Percentiles rank a stretch among this genome's conserved stretches.
These are phyloP conservation scores for Debaryomycetaceae sp. DNA, from an alignment of 1,139 yeast genomes.

Conservation along the genomic window DNA sequence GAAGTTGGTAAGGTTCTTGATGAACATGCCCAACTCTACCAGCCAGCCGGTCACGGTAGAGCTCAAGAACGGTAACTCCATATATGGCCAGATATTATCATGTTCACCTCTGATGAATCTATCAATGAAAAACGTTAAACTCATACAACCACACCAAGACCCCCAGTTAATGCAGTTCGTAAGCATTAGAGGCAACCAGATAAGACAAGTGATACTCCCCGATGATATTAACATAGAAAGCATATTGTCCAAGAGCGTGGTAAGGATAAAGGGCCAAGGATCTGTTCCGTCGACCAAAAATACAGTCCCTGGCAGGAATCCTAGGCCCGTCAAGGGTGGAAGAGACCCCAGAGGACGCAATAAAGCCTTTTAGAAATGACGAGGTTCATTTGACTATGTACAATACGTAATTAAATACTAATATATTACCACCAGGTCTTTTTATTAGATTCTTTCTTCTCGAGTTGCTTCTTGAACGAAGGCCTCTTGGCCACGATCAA, in stretches of 20 bases:
- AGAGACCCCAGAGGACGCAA: slow-evolving; percentile 18
- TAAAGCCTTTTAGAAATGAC: not conserved
- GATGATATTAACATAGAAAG: slow-evolving; percentile 84
- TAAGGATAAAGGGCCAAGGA: slow-evolving; percentile 38
- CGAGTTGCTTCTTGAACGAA: slow-evolving; percentile 54
- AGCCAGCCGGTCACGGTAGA: slow-evolving; percentile 91
- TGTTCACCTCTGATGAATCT: slow-evolving; percentile 95
- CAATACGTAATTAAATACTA: not conserved
- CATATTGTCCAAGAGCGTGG: slow-evolving; percentile 49
- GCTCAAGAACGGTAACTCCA: slow-evolving; percentile 72
- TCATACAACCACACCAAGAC: slow-evolving; percentile 69
- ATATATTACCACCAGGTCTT: slow-evolving; percentile 43
- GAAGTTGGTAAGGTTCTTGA: slow-evolving; percentile 64
- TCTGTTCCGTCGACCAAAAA: slow-evolving; percentile 36
- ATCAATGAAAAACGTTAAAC: slow-evolving; percentile 75
- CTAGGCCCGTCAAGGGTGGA: slow-evolving; percentile 15
- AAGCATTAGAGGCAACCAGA: slow-evolving; percentile 86
- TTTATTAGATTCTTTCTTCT: slow-evolving; percentile 46
- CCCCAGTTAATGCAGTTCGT: slow-evolving; percentile 75
- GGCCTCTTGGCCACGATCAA: slow-evolving; percentile 65
- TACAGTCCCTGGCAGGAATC: slow-evolving; percentile 7
- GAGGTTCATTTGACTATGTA: slow-evolving; percentile 1
- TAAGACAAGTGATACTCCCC: slow-evolving; percentile 81
- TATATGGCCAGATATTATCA: slow-evolving; percentile 55
- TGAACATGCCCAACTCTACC: slow-evolving; percentile 66